These are phyloP conservation scores for Arthrobotrys iridis DNA, from an alignment of 2,329 filamentous ascomycete species.

Conservation along the genomic window DNA sequence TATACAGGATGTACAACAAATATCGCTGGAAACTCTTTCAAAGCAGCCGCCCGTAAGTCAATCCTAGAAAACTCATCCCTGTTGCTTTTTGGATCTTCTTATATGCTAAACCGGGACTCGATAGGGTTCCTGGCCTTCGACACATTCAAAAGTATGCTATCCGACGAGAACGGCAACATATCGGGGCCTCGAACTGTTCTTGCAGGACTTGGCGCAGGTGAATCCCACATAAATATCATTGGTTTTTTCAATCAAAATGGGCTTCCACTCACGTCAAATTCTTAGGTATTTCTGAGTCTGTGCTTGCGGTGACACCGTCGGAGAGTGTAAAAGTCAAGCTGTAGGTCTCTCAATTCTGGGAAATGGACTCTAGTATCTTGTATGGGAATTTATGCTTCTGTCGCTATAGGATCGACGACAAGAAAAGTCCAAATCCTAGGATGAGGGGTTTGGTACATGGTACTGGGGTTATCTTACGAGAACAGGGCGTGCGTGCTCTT, in stretches of 20 bases:
- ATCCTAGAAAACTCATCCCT: background rate
- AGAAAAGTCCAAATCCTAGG: slow-evolving; percentile 79
- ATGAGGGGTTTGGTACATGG: slow-evolving; percentile 94
- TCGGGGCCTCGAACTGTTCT: slow-evolving; percentile 90
- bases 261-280: background rate
- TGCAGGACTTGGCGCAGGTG: slow-evolving; percentile 89
- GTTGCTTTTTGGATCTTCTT: slow-evolving; percentile 4
- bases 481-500: slow-evolving; percentile 89
- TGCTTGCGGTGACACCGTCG: slow-evolving; percentile 93
- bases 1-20: slow-evolving; percentile 97
- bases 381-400: background rate
- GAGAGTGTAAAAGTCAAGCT: slow-evolving; percentile 98
- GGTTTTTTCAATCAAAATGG: background rate
- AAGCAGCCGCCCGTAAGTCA: slow-evolving; percentile 86
- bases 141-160: slow-evolving; percentile 84
- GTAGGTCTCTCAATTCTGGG: slow-evolving; percentile 62
- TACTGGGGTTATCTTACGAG: slow-evolving; percentile 83
- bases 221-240: background rate
- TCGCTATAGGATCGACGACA: slow-evolving; percentile 79
- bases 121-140: slow-evolving; percentile 93
- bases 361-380: too few relatives aligned
- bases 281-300: slow-evolving; percentile 78
- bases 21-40: slow-evolving; percentile 95
- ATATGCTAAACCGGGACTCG: background rate
- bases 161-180: slow-evolving; percentile 85